phyloP scores from a whole-genome alignment of 2,329 filamentous ascomycete species.

The Coniochaeta pulveracea region DNA sequence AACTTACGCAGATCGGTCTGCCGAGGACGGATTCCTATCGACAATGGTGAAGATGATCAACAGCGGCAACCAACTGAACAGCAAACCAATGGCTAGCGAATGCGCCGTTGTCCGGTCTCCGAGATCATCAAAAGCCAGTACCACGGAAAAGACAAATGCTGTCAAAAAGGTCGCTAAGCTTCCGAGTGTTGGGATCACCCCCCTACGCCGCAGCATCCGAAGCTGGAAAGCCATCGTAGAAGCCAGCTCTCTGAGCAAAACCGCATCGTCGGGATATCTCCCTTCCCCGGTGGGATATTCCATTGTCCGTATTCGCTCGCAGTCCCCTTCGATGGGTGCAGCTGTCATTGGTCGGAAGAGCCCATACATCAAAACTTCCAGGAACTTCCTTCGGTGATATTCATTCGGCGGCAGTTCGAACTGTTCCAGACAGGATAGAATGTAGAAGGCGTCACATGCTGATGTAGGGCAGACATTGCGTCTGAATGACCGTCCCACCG shows the following conservation, averaged over 20 bases:
- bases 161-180: slow-evolving; percentile 29
- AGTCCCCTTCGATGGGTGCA: not conserved
- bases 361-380: slow-evolving; percentile 10
- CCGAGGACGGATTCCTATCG: slow-evolving; percentile 28
- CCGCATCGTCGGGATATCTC: slow-evolving; percentile 1
- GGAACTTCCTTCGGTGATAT: slow-evolving; percentile 6
- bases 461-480: not conserved
- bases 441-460: slow-evolving; percentile 25
- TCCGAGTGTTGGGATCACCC: slow-evolving; percentile 22
- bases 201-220: slow-evolving; percentile 25
- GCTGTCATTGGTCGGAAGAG: slow-evolving; percentile 10
- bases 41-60: slow-evolving; percentile 30
- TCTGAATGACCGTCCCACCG: not conserved
- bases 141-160: slow-evolving; percentile 16
- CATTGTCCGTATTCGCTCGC: no score
- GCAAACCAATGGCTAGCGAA: slow-evolving; percentile 27
- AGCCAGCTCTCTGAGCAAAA: slow-evolving; percentile 4
- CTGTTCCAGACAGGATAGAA: slow-evolving; percentile 31
- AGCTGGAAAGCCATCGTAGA: slow-evolving; percentile 25
- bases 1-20: slow-evolving; percentile 5
- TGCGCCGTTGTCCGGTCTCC: slow-evolving; percentile 29
- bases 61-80: slow-evolving; percentile 32
- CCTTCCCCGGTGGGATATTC: no score
- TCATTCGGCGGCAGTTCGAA: slow-evolving; percentile 17
- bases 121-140: slow-evolving; percentile 16